Evolutionary conservation across 2,329 filamentous ascomycete species (phyloP), one percentile per base, ranked within the genome.

Genomic region (Fusarium globosum): DNA sequence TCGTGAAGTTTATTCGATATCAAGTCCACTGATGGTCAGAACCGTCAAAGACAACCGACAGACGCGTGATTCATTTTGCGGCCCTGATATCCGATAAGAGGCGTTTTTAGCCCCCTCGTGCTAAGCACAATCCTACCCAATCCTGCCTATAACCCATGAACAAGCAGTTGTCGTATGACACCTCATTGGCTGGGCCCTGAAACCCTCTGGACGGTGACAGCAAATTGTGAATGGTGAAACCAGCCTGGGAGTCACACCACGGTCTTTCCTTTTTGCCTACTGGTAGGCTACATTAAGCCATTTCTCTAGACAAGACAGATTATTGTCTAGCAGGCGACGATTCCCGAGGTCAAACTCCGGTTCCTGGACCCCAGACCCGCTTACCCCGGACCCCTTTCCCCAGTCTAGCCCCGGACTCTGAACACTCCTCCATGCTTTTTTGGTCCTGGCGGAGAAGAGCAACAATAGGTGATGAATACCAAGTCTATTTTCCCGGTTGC

Each of bases 401-500:
- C 61, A 23, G 63, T 59, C 65, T 65, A 33, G 51, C 69, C 69
- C 69, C 52, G 43, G 58, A 48, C 33, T 68, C 68, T 51, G 55
- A 23, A 28, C 23, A 5, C 55, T 58, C 45, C 72, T 77, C 73
- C 73, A 65, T 64, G 70, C 30, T 72, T 76, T 76, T 74, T 73
- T 59, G 61, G 75, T 72, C 60, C 66, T 73, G 72, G 57, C 35
- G 57, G 71, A 46, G 49, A 36, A 28, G 42, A 59, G 20, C 20
- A 23, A 60, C 52, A 28, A 56, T 43, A 69, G 61, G 52, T 55
- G 78, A 65, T 79, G 73, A 80, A 78, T 72, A 38, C 28, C 35
- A 45, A 55, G 20, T 42, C 51, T 46, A 69, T 80, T 80, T 77
- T 78, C n/a, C 76, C 78, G 72, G 64, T 60, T 77, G 57, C 72